phyloP scores from a whole-genome alignment of 225 moss, liverwort and hornwort species.

The Takakia lepidozioides region DNA sequence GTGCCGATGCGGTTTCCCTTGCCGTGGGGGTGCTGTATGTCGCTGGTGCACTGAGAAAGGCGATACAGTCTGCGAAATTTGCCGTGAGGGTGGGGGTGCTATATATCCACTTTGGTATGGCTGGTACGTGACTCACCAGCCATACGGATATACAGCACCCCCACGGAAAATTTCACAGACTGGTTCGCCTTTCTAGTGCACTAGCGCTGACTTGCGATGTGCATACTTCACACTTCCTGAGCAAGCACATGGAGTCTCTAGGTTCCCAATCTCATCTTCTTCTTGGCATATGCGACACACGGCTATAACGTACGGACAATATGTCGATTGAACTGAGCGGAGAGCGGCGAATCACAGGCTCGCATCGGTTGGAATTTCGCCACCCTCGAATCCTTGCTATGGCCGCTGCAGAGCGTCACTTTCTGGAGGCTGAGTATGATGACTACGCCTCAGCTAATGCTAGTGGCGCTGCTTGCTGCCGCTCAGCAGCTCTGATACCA shows the following conservation, averaged over 20 bases:
- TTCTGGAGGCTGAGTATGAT: constrained; percentile 47
- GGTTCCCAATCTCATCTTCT: too few relatives aligned
- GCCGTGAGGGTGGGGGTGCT: too few relatives aligned
- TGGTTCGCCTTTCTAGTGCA: too few relatives aligned
- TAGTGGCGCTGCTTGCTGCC: constrained; percentile 49
- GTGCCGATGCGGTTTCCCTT: too few relatives aligned
- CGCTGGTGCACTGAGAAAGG: constrained; percentile 67
- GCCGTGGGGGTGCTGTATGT: too few relatives aligned
- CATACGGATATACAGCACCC: constrained; percentile 42
- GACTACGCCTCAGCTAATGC: constrained; percentile 50
- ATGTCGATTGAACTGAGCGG: constrained; percentile 41
- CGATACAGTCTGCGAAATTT: constrained; percentile 58
- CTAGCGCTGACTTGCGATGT: too few relatives aligned
- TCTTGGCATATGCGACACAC: too few relatives aligned
- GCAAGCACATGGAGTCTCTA: too few relatives aligned
- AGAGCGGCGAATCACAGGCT: constrained; percentile 43
- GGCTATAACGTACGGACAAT: constrained; percentile 29
- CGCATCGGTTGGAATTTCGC: constrained; percentile 29
- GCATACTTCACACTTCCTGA: too few relatives aligned
- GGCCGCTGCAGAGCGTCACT: constrained; percentile 57
- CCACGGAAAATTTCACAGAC: too few relatives aligned
- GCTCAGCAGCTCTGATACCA: constrained; percentile 49
- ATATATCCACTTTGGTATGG: too few relatives aligned
- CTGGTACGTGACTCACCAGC: too few relatives aligned
- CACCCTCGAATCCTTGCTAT: constrained; percentile 46